Base-by-base conservation (phyloP, 1,284 basidiomycete species). In the Marasmius tenuissimus region DNA sequence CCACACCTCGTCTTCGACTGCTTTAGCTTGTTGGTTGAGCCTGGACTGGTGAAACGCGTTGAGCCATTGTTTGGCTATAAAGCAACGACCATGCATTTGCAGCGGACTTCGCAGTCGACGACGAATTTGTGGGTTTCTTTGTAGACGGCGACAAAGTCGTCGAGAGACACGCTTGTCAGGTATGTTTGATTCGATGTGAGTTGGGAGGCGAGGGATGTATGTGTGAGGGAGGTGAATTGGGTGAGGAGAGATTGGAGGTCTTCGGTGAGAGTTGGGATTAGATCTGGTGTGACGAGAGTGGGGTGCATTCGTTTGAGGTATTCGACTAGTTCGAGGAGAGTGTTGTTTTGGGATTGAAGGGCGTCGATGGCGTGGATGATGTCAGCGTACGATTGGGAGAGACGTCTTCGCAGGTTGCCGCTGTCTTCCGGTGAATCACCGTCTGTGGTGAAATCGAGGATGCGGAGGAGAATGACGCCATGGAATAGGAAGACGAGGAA, bases 1-100 rank as follows among this genome's bases (percentile, higher is more conserved):
- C 93, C 95, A 96, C 52, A 88, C 88, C 69, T 97, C 95, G 67
- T 96, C 93, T 72, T 97, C 94, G 7, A 99, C 96, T 12, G 94
- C 78, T 72, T 92, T 94, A 27, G 96, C 95, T 3, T 92, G 93
- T 63, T 85, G 85, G 1, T 89, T 88, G 61, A 98, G 85, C 57
- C 91, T 84, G n/a, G 81, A 75, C 65, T 93, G 89, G 73, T 99
- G 97, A 76, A 96, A 97, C 0, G 81, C 75, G 67, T 92, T 88
- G 34, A 99, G 94, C 92, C 87, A 96, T 73, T 18, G 1, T 81
- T 96, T 94, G 58, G 87, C 84, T 45, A 94, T 33, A 99, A 77
- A 4, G 93, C 91, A 53, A 97, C 93, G 63, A 98, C 94, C 93
- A 98, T 97, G 63, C 91, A 83, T 57, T 89, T 84, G 66, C 91